A percentile compares a stretch with the other conserved stretches of the same genome.
Conservation (phyloP, 192 early-diverging fungal genomes). For the Lunasporangiospora selenospora region DNA sequence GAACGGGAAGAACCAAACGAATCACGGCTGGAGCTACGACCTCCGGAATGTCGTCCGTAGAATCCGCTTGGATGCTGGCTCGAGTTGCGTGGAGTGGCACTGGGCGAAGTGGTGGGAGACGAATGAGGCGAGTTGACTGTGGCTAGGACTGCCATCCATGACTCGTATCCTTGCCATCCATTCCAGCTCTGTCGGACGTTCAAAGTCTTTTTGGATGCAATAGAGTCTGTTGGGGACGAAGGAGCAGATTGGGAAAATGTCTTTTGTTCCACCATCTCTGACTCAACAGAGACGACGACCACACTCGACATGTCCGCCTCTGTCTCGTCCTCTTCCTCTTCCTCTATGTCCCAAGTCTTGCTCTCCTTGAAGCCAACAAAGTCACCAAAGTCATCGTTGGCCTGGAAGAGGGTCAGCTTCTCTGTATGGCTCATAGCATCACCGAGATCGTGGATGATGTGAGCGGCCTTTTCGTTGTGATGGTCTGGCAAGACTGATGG, state of each 20-base stretch:
- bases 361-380: constrained; percentile 33
- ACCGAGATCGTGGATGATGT: constrained; percentile 43
- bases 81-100: constrained; percentile 29
- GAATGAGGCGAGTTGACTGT: constrained; percentile 32
- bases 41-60: constrained; percentile 6
- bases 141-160: constrained; percentile 36
- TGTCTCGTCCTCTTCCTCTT: constrained; percentile 11
- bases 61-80: constrained; percentile 12
- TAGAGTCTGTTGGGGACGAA: constrained; percentile 16
- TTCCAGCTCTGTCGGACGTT: constrained; percentile 37
- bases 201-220: constrained; percentile 17
- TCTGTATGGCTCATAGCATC: constrained; percentile 40
- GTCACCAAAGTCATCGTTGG: constrained; percentile 31
- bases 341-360: constrained; percentile 14
- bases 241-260: constrained; percentile 12
- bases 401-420: constrained; percentile 38
- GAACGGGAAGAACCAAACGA: constrained; percentile 19
- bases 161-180: constrained; percentile 47
- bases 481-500: constrained; percentile 44
- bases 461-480: constrained; percentile 38
- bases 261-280: constrained; percentile 22
- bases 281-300: constrained; percentile 23
- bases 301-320: constrained; percentile 26
- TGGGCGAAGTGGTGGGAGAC: constrained; percentile 29
- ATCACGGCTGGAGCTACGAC: constrained; percentile 29